Evolutionary conservation across 805 yeast species (phyloP).

Genomic region (Lachancea thermotolerans): DNA sequence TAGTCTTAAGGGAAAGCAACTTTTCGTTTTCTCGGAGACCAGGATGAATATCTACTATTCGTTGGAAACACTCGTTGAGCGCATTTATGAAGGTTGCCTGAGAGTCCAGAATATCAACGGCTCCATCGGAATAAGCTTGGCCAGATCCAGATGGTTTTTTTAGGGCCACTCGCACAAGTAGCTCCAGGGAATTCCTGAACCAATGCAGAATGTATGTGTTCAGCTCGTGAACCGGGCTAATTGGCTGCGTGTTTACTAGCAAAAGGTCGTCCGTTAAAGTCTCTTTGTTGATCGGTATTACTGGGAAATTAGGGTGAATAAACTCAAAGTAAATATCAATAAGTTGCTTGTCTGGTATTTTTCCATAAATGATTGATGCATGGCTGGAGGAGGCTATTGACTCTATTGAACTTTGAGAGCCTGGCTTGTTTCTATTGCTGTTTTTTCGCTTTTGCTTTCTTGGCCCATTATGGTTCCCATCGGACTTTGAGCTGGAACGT

Average conservation of each 20-base stretch:
- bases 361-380: constrained; percentile 19
- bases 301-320: constrained; percentile 35
- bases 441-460: constrained; percentile 4
- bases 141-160: constrained; percentile 10
- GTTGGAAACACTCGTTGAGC: constrained; percentile 28
- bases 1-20: constrained; percentile 26
- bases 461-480: not conserved
- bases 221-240: constrained; percentile 27
- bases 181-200: constrained; percentile 30
- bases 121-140: constrained; percentile 4
- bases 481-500: not conserved
- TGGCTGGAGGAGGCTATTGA: not conserved
- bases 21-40: constrained; percentile 25
- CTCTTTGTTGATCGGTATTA: constrained; percentile 33
- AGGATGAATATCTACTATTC: constrained; percentile 29
- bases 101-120: constrained; percentile 17
- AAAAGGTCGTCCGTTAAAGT: constrained; percentile 28
- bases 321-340: constrained; percentile 43
- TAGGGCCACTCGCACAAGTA: constrained; percentile 25
- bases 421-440: constrained; percentile 5
- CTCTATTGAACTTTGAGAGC: constrained; percentile 1
- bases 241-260: constrained; percentile 27
- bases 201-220: constrained; percentile 28
- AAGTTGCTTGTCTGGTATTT: constrained; percentile 32
- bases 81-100: constrained; percentile 25